Evolutionary conservation across 2,329 filamentous ascomycete species (phyloP).

Genomic region (Cytospora leucostoma): DNA sequence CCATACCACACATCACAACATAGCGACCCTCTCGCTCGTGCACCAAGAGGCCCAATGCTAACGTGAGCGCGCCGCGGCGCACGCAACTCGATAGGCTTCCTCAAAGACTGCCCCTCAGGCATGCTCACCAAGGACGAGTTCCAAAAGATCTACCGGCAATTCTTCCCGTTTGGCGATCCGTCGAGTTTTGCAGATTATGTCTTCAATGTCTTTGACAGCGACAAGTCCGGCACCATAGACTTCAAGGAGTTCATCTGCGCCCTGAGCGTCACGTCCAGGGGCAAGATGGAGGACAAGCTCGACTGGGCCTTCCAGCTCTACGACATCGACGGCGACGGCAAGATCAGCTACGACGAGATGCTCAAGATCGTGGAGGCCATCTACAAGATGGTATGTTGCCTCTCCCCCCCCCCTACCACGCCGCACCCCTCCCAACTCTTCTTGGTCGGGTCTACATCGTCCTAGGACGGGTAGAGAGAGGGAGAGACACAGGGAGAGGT

Average conservation of each 20-base stretch:
- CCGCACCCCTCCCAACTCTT: neutral
- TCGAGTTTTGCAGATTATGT: constrained; percentile 98
- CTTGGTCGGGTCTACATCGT: neutral
- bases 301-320: constrained; percentile 99
- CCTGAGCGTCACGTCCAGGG: constrained; percentile 91
- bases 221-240: constrained; percentile 96
- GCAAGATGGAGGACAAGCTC: constrained; percentile 99
- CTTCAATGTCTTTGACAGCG: constrained; percentile 97
- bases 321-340: constrained; percentile 97
- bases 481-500: neutral
- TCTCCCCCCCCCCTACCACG: neutral
- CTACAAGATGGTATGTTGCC: constrained; percentile 86
- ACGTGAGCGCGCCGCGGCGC: constrained; percentile 14
- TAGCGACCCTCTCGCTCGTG: neutral
- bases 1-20: neutral
- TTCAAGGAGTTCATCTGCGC: constrained; percentile 99
- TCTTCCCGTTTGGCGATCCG: constrained; percentile 98
- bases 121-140: constrained; percentile 98
- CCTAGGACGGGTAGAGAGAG: too few species aligned
- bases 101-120: constrained; percentile 96
- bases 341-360: constrained; percentile 99
- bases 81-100: constrained; percentile 67
- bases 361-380: constrained; percentile 97
- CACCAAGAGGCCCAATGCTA: neutral
- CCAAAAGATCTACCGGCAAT: constrained; percentile 99